Evolutionary conservation across 2,329 filamentous ascomycete species (phyloP).

Genomic region (Tolypocladium ovalisporum): DNA sequence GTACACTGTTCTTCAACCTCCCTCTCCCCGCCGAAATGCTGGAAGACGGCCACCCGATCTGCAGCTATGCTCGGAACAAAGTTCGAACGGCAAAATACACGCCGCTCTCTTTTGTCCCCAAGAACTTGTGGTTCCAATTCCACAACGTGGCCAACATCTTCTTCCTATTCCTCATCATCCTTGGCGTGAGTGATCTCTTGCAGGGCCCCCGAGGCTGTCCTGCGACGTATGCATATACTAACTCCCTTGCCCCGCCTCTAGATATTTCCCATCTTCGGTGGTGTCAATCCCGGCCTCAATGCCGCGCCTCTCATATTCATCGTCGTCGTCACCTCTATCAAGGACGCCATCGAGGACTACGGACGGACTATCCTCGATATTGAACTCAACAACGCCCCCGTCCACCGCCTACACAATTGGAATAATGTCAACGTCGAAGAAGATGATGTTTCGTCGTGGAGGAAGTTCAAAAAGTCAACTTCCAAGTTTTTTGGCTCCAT

Average conservation of each 20-base stretch:
- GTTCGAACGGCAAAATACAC: constrained; percentile 98
- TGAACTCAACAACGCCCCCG: constrained; percentile 89
- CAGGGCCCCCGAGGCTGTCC: background rate
- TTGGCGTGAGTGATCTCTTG: constrained; percentile 57
- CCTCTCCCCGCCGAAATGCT: constrained; percentile 63
- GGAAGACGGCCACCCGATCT: constrained; percentile 64
- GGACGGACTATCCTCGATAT: constrained; percentile 83
- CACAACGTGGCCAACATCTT: constrained; percentile 98
- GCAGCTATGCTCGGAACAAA: constrained; percentile 79
- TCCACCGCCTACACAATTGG: constrained; percentile 82
- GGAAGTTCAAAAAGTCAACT: constrained; percentile 80
- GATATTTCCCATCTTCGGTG: constrained; percentile 96
- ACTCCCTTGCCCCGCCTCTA: constrained; percentile 25
- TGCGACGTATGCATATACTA: background rate
- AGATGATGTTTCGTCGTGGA: constrained; percentile 78
- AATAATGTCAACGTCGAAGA: constrained; percentile 87
- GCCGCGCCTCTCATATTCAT: constrained; percentile 91
- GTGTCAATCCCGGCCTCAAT: constrained; percentile 78
- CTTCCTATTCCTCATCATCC: constrained; percentile 91
- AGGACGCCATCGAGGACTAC: constrained; percentile 94
- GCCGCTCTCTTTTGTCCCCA: constrained; percentile 85
- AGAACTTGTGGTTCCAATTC: constrained; percentile 96
- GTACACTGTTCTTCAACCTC: constrained; percentile 76
- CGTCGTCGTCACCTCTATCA: constrained; percentile 75
- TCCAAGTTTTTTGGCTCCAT: constrained; percentile 49